Evolutionary conservation across 2,329 filamentous ascomycete genomes (phyloP).

Genomic region (Diaporthe batatas): DNA sequence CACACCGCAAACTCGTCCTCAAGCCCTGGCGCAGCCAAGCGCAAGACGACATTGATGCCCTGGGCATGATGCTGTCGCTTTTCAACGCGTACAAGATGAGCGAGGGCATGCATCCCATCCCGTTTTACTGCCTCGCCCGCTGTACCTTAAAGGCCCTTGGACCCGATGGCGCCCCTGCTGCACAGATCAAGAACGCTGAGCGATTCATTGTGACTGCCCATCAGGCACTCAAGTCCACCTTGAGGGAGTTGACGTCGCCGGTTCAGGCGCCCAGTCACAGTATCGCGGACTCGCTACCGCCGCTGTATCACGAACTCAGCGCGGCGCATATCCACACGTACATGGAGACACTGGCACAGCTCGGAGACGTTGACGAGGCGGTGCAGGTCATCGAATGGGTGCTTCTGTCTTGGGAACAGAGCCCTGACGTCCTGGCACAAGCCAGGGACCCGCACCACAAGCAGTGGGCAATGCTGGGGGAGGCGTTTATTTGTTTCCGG

Average conservation of each 20-base stretch:
- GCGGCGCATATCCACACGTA: constrained; percentile 68
- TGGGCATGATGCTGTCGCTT: constrained; percentile 51
- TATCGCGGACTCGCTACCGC: constrained; percentile 28
- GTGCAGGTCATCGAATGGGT: constrained; percentile 71
- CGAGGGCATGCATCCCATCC: constrained; percentile 51
- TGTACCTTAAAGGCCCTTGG: constrained; percentile 50
- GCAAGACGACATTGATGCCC: constrained; percentile 49
- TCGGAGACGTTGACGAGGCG: constrained; percentile 72
- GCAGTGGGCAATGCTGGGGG: constrained; percentile 50
- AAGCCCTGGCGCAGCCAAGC: constrained; percentile 44
- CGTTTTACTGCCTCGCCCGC: constrained; percentile 55
- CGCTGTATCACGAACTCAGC: constrained; percentile 58
- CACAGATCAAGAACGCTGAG: constrained; percentile 1
- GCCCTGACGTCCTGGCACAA: constrained; percentile 50
- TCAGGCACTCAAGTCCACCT: constrained; percentile 39
- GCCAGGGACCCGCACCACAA: constrained; percentile 54
- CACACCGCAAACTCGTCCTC: constrained; percentile 51
- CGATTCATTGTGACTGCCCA: constrained; percentile 42
- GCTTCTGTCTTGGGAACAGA: constrained; percentile 58
- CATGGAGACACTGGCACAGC: constrained; percentile 72
- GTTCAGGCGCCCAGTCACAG: constrained; percentile 45
- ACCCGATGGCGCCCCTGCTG: not conserved
- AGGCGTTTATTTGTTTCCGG: constrained; percentile 56
- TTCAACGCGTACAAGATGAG: constrained; percentile 48
- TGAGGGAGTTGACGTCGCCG: constrained; percentile 48